phyloP scores from a whole-genome alignment of 371 early-diverging fungal genomes.

The Nematocida parisii region DNA sequence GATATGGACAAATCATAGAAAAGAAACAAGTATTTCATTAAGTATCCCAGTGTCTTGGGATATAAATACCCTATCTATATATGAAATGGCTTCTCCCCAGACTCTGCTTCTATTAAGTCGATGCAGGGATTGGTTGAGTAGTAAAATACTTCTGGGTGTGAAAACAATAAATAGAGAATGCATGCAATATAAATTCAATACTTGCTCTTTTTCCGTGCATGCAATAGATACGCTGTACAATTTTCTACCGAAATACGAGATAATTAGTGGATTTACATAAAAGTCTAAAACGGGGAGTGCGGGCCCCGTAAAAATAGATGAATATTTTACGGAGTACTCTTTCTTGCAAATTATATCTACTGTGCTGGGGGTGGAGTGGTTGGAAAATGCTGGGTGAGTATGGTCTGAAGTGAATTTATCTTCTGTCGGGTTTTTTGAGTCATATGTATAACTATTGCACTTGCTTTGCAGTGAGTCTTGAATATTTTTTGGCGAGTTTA shows the following conservation, averaged over 20 bases:
- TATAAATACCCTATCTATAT: slow-evolving; percentile 8
- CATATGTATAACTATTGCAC: background rate
- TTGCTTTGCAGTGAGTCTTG: background rate
- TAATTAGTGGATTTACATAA: background rate
- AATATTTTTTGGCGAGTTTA: background rate
- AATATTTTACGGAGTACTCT: background rate
- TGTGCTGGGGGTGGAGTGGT: background rate
- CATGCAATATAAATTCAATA: background rate
- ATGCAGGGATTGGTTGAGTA: slow-evolving; percentile 29
- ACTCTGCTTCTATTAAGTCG: slow-evolving; percentile 5
- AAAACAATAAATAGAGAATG: slow-evolving; percentile 51
- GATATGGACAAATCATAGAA: background rate
- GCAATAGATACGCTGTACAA: background rate
- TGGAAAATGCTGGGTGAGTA: background rate
- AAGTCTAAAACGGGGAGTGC: slow-evolving; percentile 10
- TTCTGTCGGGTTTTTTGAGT: background rate
- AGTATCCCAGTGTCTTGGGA: slow-evolving; percentile 17
- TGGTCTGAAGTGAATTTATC: background rate
- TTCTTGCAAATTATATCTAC: background rate
- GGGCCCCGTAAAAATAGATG: background rate
- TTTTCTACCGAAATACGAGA: slow-evolving; percentile 32
- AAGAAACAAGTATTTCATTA: slow-evolving; percentile 15
- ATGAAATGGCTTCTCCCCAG: slow-evolving; percentile 3
- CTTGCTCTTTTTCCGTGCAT: slow-evolving; percentile 6
- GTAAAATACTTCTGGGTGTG: slow-evolving; percentile 6